A percentile compares a stretch with the other conserved stretches of the same genome.
These are phyloP conservation scores for Potentilla sterilis DNA, from an alignment of 306 rosid species.

Conservation along the genomic window DNA sequence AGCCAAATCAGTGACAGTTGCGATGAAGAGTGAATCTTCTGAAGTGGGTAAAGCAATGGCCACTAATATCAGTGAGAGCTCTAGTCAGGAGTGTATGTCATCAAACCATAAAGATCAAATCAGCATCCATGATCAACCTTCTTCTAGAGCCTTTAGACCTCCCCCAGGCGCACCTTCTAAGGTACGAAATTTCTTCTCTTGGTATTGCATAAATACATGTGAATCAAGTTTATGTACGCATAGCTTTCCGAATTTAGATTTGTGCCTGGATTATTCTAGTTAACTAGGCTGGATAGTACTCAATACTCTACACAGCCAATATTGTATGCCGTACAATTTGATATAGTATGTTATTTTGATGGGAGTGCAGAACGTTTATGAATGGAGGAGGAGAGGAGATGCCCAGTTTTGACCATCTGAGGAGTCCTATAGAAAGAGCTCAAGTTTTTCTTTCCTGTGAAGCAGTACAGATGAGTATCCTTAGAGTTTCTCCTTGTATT, in stretches of 20 bases:
- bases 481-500: neutral
- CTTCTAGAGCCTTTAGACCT: conserved; percentile 35
- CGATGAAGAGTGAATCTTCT: conserved; percentile 20
- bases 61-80: conserved; percentile 22
- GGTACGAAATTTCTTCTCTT: conserved; percentile 36
- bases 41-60: conserved; percentile 28
- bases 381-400: neutral
- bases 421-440: neutral
- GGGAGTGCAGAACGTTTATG: neutral
- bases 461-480: neutral
- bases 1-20: conserved; percentile 15
- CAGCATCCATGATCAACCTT: conserved; percentile 45
- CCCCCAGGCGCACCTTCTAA: conserved; percentile 43
- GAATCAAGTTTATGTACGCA: neutral
- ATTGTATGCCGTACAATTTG: neutral
- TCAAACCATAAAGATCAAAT: conserved; percentile 30
- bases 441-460: neutral
- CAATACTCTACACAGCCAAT: neutral
- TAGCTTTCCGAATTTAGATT: neutral
- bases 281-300: neutral
- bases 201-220: neutral
- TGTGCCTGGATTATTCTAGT: neutral
- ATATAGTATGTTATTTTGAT: neutral
- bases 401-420: neutral
- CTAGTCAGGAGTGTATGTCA: conserved; percentile 20